A percentile compares a stretch with the other conserved stretches of the same genome.
phyloP scores from a whole-genome alignment of 495 filamentous ascomycete genomes.

The Chaetomidium leptoderma region DNA sequence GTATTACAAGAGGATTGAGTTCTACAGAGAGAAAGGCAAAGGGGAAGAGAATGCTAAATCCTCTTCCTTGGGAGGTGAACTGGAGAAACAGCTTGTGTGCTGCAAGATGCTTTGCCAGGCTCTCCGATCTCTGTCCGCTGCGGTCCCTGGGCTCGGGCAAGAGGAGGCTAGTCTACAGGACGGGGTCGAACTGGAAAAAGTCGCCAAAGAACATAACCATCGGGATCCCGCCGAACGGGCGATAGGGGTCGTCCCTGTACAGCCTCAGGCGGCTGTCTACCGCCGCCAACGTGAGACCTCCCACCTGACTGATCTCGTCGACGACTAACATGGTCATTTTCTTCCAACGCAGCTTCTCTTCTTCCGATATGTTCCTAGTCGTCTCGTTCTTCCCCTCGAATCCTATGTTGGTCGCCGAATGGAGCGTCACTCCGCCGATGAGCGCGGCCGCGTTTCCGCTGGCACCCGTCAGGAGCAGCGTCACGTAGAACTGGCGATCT shows the following conservation, averaged over 20 bases:
- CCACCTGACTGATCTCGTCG: constrained; percentile 11
- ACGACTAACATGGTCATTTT: constrained; percentile 2
- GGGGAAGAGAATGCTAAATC: no score
- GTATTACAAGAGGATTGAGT: no score
- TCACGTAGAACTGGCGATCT: no score
- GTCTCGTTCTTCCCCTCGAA: background rate
- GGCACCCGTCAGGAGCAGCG: constrained; percentile 3
- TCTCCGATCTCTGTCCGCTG: constrained; percentile 5
- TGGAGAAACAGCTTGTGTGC: constrained; percentile 9
- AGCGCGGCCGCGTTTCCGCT: background rate
- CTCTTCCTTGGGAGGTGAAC: no score
- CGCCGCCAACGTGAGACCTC: constrained; percentile 4
- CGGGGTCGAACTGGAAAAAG: constrained; percentile 17
- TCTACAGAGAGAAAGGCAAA: no score
- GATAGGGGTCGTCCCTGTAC: constrained; percentile 7
- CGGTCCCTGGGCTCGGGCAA: constrained; percentile 8
- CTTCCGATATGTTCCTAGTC: constrained; percentile 6
- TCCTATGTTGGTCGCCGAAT: constrained; percentile 4
- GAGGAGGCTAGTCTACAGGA: constrained; percentile 12
- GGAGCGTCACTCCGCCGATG: constrained; percentile 10
- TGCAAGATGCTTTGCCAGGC: constrained; percentile 9
- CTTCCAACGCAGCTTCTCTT: constrained; percentile 7
- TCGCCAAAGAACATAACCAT: constrained; percentile 13
- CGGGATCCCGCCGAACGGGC: constrained; percentile 11
- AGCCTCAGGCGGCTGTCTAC: constrained; percentile 8